Conservation (phyloP, 495 filamentous ascomycete genomes). For the Cryomyces minteri region DNA sequence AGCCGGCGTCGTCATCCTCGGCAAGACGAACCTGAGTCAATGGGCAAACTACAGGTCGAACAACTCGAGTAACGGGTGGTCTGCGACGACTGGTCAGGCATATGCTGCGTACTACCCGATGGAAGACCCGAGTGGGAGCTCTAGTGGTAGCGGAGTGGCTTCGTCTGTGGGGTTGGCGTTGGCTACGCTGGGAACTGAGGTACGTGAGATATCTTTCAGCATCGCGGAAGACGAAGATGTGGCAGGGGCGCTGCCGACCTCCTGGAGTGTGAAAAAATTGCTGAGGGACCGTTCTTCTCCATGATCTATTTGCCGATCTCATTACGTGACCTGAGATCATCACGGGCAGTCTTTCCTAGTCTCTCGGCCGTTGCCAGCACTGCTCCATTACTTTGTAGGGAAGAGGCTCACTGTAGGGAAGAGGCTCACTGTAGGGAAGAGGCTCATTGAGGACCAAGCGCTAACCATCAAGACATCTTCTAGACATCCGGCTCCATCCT, state of each 20-base stretch:
- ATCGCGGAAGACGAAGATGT: no score
- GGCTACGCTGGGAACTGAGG: conserved; percentile 30
- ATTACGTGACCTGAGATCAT: no score
- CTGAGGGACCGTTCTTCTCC: no score
- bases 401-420: neutral
- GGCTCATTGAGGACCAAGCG: neutral
- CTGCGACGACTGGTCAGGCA: conserved; percentile 29
- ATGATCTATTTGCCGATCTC: no score
- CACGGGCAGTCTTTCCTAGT: no score
- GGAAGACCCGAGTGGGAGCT: conserved; percentile 35
- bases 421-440: no score
- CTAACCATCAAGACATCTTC: neutral
- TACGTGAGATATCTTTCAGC: neutral
- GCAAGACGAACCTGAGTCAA: conserved; percentile 34
- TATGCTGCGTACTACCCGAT: conserved; percentile 30
- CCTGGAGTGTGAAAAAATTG: no score
- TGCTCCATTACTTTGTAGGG: no score
- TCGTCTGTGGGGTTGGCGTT: conserved; percentile 29
- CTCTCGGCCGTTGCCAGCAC: no score
- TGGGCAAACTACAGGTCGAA: conserved; percentile 34
- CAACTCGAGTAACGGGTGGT: conserved; percentile 35
- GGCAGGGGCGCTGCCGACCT: no score
- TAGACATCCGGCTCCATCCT: conserved; percentile 20
- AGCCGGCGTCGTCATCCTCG: conserved; percentile 25
- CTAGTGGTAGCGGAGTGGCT: conserved; percentile 31